phyloP scores from a whole-genome alignment of 2,329 filamentous ascomycete species.

The Neofusicoccum parvum region DNA sequence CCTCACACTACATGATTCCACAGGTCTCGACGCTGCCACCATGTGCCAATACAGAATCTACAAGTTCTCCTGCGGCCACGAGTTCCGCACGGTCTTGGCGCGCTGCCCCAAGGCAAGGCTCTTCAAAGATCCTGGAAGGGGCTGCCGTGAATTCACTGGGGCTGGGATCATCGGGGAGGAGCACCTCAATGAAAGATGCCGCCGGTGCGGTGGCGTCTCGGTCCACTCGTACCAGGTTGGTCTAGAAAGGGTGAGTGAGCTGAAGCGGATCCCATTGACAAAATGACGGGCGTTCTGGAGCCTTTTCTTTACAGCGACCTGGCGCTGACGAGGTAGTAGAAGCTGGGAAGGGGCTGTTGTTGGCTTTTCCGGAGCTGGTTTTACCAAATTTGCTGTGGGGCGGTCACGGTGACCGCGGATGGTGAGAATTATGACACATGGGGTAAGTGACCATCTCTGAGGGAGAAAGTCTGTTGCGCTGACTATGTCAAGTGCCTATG shows the following conservation, averaged over 20 bases:
- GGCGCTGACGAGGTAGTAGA: background rate
- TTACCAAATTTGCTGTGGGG: background rate
- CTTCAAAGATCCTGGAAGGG: background rate
- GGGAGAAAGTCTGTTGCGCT: background rate
- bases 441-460: background rate
- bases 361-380: background rate
- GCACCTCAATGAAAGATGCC: background rate
- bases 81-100: background rate
- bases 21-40: background rate
- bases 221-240: background rate
- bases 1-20: too few relatives aligned
- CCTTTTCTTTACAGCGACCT: too few relatives aligned
- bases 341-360: background rate
- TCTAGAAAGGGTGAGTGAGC: background rate
- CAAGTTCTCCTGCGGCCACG: background rate
- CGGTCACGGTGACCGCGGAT: too few relatives aligned
- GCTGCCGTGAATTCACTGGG: background rate
- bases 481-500: background rate
- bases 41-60: conserved; percentile 9
- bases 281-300: too few relatives aligned
- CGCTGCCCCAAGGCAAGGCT: background rate
- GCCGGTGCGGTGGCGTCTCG: background rate
- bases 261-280: too few relatives aligned
- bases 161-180: background rate
- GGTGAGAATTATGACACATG: background rate